Evolutionary conservation across 768 basidiomycete genomes (phyloP), one percentile per base, ranked within the genome.

Genomic region (Leccinum boreale): DNA sequence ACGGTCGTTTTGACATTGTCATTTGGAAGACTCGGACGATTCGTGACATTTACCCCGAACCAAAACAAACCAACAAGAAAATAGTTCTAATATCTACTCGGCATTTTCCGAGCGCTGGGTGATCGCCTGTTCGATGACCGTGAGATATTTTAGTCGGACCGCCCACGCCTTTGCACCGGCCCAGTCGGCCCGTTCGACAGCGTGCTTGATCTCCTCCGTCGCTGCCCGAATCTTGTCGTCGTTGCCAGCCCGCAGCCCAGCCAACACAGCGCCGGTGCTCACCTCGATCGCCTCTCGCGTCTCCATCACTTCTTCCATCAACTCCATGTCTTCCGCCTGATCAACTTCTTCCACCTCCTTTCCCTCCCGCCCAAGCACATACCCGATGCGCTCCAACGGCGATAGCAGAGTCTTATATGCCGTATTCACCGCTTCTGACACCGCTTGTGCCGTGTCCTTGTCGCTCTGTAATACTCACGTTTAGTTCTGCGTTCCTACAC

Each of bases 301-400:
- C 61, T 92, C 86, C 83, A 97, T 86, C 42, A 96, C 81, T 62
- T 90, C 83, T 62, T 78, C 77, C 62, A 98, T 81, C 57, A 96
- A 81, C 47, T 74, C 81, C 47, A 82, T 73, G 64, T 95, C 90
- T 11, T 87, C 82, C 23, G 88, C 70, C 53, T 85, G 82, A 60
- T 96, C 94, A 23, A 75, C 76, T 73, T 95, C 94, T 2, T 77
- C 76, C 48, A 85, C 74, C 5, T 78, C 76, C 29, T 81, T 52
- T 10, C 86, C 83, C 63, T 91, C 81, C 45, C 76, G 77, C 45
- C 79, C 75, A 14, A 96, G 78, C 65, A 97, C 84, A 66, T 97
- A 96, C 70, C 91, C 87, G 28, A 86, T 86, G 44, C 94, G 85
- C 26, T 80, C 75, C 33, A 93, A 72, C 3, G 94, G 94, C 62